Base-by-base conservation (phyloP, 2,329 filamentous ascomycete species). In the Hansfordia pulvinata region DNA sequence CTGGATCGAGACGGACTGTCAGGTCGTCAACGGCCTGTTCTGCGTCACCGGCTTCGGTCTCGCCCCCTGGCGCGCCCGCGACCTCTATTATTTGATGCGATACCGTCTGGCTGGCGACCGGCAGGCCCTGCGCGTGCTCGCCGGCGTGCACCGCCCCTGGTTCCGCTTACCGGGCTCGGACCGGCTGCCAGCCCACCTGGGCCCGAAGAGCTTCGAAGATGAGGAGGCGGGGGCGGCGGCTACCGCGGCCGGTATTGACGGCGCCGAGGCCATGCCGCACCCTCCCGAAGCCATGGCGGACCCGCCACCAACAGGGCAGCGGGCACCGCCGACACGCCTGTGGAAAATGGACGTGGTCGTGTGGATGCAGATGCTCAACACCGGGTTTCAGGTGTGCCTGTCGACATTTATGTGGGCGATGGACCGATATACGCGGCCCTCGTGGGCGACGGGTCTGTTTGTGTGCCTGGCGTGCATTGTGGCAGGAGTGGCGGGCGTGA, bases 31-130 rank as follows among this genome's bases (percentile, higher is more conserved):
- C 42, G 78, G 67, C 0, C 66, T 93, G 2, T 93, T 93, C 62
- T 90, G 82, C 50, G 75, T 92, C 6, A 88, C 83, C 2, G 83
- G 76, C 2, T 88, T 92, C 37, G 84, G 84, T 0, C 62, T 90
- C 9, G 76, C 80, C 2, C 84, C 84, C 0, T 93, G 83, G 84
- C 69, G 84, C 17, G 79, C 86, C 39, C 64, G 84, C 17, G 84
- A 93, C 46, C 53, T 84, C 8, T 90, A 76, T 47, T 84, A 72
- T 45, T 59, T 85, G 18, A 50, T 80, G 25, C 62, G 66, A 41
- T 90, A 67, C 53, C 64, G 81, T 14, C 26, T 76, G 0, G 31
- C 42, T 17, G 56, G 62, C 30, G 53, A 70, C 27, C 44, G 64
- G 16, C 47, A 63, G 11, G 76, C 65, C 4, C 59, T 88, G 19